Conservation (phyloP, 768 basidiomycete genomes). For the Pisolithus sp. region DNA sequence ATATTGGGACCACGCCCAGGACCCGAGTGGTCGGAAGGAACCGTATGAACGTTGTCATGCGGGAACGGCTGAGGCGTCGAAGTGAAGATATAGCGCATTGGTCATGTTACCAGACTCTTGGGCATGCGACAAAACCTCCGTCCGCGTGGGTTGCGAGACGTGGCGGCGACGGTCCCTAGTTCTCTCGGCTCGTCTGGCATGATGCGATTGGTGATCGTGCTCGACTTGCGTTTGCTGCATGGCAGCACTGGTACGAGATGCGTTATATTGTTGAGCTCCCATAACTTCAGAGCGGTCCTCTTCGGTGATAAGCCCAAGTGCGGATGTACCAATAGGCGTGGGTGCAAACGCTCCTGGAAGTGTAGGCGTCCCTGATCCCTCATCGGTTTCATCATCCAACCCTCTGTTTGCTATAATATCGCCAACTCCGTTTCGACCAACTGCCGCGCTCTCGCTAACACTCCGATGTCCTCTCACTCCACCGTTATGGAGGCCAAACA, state of each 20-base stretch:
- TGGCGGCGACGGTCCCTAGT: constrained; percentile 15
- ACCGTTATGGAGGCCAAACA: constrained; percentile 27
- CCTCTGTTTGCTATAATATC: constrained; percentile 8
- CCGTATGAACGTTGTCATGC: constrained; percentile 18
- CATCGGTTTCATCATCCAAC: constrained; percentile 6
- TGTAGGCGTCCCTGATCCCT: constrained; percentile 16
- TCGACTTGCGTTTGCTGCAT: constrained; percentile 5
- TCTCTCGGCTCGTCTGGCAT: constrained; percentile 20
- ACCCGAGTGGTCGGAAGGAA: constrained; percentile 11
- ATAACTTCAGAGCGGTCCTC: constrained; percentile 15
- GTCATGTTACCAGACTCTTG: constrained; percentile 19
- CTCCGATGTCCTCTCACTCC: constrained; percentile 22
- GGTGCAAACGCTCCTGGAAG: constrained; percentile 16
- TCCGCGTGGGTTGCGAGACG: constrained; percentile 13
- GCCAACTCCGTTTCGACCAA: constrained; percentile 12
- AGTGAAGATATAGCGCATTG: constrained; percentile 30
- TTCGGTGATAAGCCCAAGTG: constrained; percentile 27
- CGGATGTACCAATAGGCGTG: constrained; percentile 14
- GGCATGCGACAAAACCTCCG: constrained; percentile 16
- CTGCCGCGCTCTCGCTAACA: constrained; percentile 10
- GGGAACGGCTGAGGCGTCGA: constrained; percentile 29
- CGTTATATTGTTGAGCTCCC: constrained; percentile 12
- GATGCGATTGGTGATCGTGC: constrained; percentile 16
- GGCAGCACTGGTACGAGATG: constrained; percentile 15
- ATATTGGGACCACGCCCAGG: constrained; percentile 21